These are phyloP conservation scores for Oleoguttula mirabilis DNA, from an alignment of 495 filamentous ascomycete genomes.

Conservation along the genomic window DNA sequence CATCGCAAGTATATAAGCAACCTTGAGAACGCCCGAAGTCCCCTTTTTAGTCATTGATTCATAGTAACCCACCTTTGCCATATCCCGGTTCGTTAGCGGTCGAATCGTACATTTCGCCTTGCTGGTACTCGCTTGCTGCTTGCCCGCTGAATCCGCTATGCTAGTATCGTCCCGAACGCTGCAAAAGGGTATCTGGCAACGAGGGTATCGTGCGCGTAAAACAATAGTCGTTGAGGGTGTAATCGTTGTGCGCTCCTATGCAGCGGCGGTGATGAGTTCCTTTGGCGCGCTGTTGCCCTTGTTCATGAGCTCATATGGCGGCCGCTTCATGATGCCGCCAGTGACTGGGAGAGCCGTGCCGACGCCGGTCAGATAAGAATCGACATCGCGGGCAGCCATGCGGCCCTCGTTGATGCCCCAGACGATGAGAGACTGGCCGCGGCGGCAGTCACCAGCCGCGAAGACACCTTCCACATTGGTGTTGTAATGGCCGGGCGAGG, in stretches of 20 bases:
- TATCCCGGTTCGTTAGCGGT: too few species aligned
- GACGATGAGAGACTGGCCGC: conserved; percentile 94
- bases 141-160: conserved; percentile 6
- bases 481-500: conserved; percentile 72
- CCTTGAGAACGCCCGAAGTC: too few species aligned
- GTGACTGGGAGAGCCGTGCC: conserved; percentile 79
- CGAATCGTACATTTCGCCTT: too few species aligned
- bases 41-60: too few species aligned
- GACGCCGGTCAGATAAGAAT: conserved; percentile 66
- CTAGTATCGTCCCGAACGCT: conserved; percentile 14
- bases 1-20: too few species aligned
- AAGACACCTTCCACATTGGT: conserved; percentile 87
- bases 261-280: conserved; percentile 27
- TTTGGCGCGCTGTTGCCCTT: conserved; percentile 23
- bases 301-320: conserved; percentile 46
- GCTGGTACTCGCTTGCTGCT: conserved; percentile 3
- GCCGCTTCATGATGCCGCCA: conserved; percentile 82
- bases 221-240: conserved; percentile 3
- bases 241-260: conserved; percentile 11
- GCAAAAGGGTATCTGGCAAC: conserved; percentile 19
- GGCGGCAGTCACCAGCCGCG: conserved; percentile 90
- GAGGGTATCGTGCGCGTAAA: conserved; percentile 6
- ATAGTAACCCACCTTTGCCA: too few species aligned
- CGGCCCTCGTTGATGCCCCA: conserved; percentile 99
- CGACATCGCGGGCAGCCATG: conserved; percentile 85